phyloP scores from a whole-genome alignment of 768 basidiomycete species.

The Rhodotorula babjevae region DNA sequence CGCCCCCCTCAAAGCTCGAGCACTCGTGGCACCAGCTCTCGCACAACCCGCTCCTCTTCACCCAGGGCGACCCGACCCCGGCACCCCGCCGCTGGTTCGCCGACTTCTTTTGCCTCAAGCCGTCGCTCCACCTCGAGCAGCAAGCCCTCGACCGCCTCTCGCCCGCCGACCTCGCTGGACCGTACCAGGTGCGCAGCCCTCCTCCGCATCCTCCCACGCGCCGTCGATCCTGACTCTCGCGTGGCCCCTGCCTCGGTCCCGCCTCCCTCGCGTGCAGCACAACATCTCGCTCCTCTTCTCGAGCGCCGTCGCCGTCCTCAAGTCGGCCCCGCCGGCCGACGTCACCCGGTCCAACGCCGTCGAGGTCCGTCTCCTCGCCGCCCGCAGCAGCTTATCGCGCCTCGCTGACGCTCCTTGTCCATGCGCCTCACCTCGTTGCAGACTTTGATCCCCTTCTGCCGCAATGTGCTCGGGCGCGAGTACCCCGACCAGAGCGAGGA shows the following conservation, averaged over 20 bases:
- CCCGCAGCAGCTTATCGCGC: too few species aligned
- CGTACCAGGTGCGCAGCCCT: conserved; percentile 14
- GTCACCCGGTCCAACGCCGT: conserved; percentile 28
- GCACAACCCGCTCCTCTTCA: conserved; percentile 10
- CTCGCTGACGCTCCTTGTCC: neutral
- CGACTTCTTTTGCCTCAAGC: conserved; percentile 32
- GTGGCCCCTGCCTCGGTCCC: neutral
- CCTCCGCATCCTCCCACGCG: neutral
- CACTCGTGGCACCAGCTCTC: conserved; percentile 16
- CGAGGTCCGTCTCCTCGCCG: conserved; percentile 14
- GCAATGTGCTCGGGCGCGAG: conserved; percentile 17
- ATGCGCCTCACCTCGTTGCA: conserved; percentile 6
- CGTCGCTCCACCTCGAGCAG: neutral
- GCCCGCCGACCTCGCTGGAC: conserved; percentile 2
- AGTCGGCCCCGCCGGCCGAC: conserved; percentile 18
- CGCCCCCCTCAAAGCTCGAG: conserved; percentile 6
- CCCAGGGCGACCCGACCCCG: neutral
- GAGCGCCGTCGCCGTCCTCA: conserved; percentile 31
- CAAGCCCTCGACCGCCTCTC: neutral
- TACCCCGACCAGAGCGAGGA: conserved; percentile 30
- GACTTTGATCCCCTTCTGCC: conserved; percentile 32
- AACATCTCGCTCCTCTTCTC: conserved; percentile 37
- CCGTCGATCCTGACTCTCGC: too few species aligned
- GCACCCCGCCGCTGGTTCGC: conserved; percentile 17
- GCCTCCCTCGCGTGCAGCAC: conserved; percentile 24